Evolutionary conservation across 2,329 filamentous ascomycete genomes (phyloP).

Genomic region (Pestalotiopsis sp.): DNA sequence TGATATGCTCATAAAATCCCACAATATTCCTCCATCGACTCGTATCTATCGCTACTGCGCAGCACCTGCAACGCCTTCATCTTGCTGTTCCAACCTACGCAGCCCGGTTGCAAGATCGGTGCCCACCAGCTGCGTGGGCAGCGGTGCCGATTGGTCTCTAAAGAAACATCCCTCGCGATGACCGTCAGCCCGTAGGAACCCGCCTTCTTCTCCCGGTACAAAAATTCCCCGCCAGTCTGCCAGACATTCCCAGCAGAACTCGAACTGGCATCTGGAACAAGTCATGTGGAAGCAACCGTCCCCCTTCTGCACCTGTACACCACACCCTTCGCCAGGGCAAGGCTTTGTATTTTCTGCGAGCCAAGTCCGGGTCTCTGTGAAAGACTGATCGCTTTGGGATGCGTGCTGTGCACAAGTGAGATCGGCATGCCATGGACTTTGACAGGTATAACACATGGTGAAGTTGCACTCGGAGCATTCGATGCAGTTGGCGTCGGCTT

Average conservation of each 20-base stretch:
- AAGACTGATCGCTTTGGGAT: conserved; percentile 1
- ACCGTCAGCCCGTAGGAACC: conserved; percentile 13
- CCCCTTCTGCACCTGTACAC: conserved; percentile 23
- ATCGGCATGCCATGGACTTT: conserved; percentile 28
- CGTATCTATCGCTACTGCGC: not conserved
- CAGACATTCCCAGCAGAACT: conserved; percentile 33
- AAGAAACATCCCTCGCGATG: conserved; percentile 24
- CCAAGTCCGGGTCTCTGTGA: conserved; percentile 21
- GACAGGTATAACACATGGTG: conserved; percentile 30
- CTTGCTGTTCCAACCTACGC: conserved; percentile 10
- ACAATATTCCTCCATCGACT: not conserved
- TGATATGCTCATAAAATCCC: not conserved
- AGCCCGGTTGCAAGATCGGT: conserved; percentile 16
- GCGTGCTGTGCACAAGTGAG: conserved; percentile 23
- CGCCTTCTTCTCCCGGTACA: conserved; percentile 7
- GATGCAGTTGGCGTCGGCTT: conserved; percentile 20
- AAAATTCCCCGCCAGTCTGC: conserved; percentile 24
- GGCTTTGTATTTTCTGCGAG: conserved; percentile 25
- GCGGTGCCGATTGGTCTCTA: conserved; percentile 8
- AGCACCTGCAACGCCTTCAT: not conserved
- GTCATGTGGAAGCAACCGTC: conserved; percentile 22
- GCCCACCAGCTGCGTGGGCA: conserved; percentile 19
- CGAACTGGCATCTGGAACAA: conserved; percentile 14
- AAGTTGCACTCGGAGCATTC: conserved; percentile 25
- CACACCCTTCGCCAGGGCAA: conserved; percentile 24